phyloP scores from a whole-genome alignment of 169 alveolate genomes.

The Plasmodium falciparum region DNA sequence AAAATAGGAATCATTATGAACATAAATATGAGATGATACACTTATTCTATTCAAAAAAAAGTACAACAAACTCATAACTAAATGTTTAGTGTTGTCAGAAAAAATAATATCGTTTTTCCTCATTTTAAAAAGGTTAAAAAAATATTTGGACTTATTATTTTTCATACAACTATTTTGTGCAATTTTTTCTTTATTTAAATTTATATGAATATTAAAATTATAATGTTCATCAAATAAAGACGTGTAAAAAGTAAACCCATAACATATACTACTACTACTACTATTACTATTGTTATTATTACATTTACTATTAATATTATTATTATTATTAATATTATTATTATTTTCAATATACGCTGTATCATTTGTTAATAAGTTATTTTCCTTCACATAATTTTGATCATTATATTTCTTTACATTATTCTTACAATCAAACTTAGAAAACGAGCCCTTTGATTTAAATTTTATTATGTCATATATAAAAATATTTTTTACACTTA shows the following conservation, averaged over 20 bases:
- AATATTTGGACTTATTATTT: conserved; percentile 30
- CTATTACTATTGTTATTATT: not conserved
- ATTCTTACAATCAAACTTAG: conserved; percentile 15
- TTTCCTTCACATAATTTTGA: conserved; percentile 15
- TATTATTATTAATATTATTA: not conserved
- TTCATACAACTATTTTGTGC: not conserved
- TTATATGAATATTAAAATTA: conserved; percentile 14
- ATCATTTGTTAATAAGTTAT: conserved; percentile 52
- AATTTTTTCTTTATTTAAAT: conserved; percentile 37
- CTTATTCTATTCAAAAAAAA: conserved; percentile 36
- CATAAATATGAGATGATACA: conserved; percentile 12
- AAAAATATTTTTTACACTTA: conserved; percentile 37
- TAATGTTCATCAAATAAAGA: conserved; percentile 49
- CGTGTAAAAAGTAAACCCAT: conserved; percentile 18
- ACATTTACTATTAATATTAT: not conserved
- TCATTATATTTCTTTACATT: conserved; percentile 20
- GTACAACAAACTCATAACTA: conserved; percentile 49
- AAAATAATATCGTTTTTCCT: conserved; percentile 34
- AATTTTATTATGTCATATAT: conserved; percentile 38
- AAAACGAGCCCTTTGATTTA: conserved; percentile 12
- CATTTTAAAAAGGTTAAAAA: conserved; percentile 50
- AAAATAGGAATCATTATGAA: conserved; percentile 64
- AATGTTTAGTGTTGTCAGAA: conserved; percentile 42
- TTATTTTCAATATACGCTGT: conserved; percentile 2
- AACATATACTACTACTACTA: not conserved